Evolutionary conservation across 2,329 filamentous ascomycete genomes (phyloP).

Genomic region (Xylaria sp.): DNA sequence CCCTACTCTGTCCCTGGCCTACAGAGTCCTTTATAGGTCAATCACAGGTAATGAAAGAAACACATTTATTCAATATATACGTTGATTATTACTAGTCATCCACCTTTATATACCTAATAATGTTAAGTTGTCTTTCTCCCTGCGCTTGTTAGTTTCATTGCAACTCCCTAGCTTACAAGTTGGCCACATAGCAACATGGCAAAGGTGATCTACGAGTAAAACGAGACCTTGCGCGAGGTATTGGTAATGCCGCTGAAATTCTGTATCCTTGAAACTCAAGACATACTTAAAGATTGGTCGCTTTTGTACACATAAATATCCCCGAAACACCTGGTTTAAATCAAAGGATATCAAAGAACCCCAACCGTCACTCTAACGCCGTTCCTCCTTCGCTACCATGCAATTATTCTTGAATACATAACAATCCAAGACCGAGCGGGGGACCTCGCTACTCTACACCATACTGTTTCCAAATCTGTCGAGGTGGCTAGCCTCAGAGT

Average conservation of each 20-base stretch:
- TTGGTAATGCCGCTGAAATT: slow-evolving; percentile 18
- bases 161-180: not conserved
- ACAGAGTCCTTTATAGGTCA: not conserved
- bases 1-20: too few species aligned
- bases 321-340: slow-evolving; percentile 29
- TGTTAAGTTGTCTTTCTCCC: not conserved
- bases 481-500: slow-evolving; percentile 61
- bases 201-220: not conserved
- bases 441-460: slow-evolving; percentile 23
- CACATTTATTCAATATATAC: not conserved
- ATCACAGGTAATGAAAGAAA: not conserved
- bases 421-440: not conserved
- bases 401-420: slow-evolving; percentile 16
- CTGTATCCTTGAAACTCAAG: slow-evolving; percentile 25
- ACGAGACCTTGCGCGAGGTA: not conserved
- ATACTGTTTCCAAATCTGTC: slow-evolving; percentile 52
- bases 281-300: slow-evolving; percentile 17
- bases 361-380: slow-evolving; percentile 28
- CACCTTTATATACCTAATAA: not conserved
- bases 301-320: slow-evolving; percentile 27
- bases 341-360: slow-evolving; percentile 37
- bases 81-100: not conserved
- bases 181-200: not conserved
- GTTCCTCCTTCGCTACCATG: slow-evolving; percentile 16
- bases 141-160: not conserved